These are phyloP conservation scores for Erysimum cheiranthoides DNA, from an alignment of 345 rosid genomes.

Conservation along the genomic window DNA sequence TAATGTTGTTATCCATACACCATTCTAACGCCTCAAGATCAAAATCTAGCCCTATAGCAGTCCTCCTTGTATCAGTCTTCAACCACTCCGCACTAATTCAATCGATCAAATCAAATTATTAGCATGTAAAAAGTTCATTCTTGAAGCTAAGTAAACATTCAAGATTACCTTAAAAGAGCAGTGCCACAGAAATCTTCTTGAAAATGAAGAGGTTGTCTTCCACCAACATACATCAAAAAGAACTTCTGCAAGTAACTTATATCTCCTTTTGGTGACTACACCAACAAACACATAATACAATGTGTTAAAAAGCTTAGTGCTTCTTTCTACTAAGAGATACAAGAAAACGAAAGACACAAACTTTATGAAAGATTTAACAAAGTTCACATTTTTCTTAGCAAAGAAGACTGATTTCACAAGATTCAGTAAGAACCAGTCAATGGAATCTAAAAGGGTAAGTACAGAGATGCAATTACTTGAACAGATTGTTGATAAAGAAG, in stretches of 20 bases:
- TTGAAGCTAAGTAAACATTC: not conserved
- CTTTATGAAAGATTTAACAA: no score
- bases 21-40: slow-evolving; percentile 83
- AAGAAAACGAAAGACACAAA: not conserved
- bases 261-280: slow-evolving; percentile 93
- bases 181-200: slow-evolving; percentile 99
- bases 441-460: not conserved
- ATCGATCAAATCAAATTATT: not conserved
- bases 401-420: no score
- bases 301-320: slow-evolving; percentile 7
- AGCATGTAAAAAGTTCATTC: not conserved
- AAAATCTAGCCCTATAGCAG: slow-evolving; percentile 89
- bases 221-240: slow-evolving; percentile 79
- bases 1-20: slow-evolving; percentile 81
- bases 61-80: slow-evolving; percentile 73
- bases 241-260: slow-evolving; percentile 90
- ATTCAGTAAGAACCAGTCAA: not conserved
- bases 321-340: slow-evolving; percentile 15
- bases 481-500: slow-evolving; percentile 86
- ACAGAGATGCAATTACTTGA: slow-evolving; percentile 51
- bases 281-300: slow-evolving; percentile 1
- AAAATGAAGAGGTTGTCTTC: slow-evolving; percentile 83
- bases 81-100: slow-evolving; percentile 84
- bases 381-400: no score
- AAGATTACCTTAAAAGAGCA: slow-evolving; percentile 75